These are phyloP conservation scores for Cyamopsis tetragonoloba DNA, from an alignment of 306 rosid genomes.

Conservation along the genomic window DNA sequence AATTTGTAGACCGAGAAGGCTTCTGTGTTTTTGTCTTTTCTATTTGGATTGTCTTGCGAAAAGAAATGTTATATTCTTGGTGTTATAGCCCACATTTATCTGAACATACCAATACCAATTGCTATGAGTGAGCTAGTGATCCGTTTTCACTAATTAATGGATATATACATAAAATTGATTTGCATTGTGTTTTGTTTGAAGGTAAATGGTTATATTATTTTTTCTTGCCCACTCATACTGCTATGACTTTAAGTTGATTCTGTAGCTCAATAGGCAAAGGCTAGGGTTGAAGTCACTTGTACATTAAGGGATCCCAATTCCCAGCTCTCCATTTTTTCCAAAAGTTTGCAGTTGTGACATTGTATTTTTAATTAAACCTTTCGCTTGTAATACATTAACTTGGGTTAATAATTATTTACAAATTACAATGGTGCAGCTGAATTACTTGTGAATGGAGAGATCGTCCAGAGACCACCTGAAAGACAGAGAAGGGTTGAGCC, in stretches of 20 bases:
- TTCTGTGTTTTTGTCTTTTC: neutral
- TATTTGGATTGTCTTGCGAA: neutral
- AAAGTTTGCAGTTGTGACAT: neutral
- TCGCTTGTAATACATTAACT: neutral
- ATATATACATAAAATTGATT: no score
- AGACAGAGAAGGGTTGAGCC: constrained; percentile 98
- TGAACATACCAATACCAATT: no score
- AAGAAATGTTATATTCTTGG: no score
- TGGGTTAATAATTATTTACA: neutral
- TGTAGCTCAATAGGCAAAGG: neutral
- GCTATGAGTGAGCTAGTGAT: no score
- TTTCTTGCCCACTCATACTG: no score
- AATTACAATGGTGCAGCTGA: constrained; percentile 62
- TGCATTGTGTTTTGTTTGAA: neutral
- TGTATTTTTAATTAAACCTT: neutral
- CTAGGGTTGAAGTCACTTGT: neutral
- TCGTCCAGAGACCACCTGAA: constrained; percentile 89
- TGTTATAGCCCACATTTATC: no score
- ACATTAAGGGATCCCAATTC: neutral
- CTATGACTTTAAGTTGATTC: neutral
- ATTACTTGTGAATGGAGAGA: constrained; percentile 86
- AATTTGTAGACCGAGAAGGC: neutral
- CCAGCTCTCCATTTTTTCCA: neutral
- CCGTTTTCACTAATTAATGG: no score
- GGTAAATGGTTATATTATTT: no score